Percentiles rank a stretch among this genome's conserved stretches.
phyloP scores from a whole-genome alignment of 495 filamentous ascomycete species.

The Melanomma pulvis-pyrius region DNA sequence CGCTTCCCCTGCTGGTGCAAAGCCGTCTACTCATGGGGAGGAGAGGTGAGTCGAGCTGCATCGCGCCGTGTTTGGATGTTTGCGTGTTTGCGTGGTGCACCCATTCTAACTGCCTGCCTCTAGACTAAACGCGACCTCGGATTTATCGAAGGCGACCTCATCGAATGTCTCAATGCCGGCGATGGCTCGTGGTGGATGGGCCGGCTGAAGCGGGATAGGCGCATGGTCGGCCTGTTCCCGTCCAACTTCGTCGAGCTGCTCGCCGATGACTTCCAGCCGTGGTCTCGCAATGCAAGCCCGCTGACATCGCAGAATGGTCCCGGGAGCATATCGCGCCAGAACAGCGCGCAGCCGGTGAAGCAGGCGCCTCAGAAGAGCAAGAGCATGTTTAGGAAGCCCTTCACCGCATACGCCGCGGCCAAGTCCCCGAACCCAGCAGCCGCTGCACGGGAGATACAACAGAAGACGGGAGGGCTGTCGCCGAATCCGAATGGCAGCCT shows the following conservation, averaged over 20 bases:
- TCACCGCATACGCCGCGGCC: constrained; percentile 62
- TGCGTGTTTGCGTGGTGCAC: not conserved
- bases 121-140: constrained; percentile 89
- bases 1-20: constrained; percentile 96
- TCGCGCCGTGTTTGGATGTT: too few relatives aligned
- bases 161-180: constrained; percentile 96
- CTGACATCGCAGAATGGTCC: constrained; percentile 54
- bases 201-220: constrained; percentile 78
- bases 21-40: constrained; percentile 95
- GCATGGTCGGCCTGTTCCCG: constrained; percentile 88
- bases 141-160: constrained; percentile 95
- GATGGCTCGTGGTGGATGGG: constrained; percentile 99
- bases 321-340: constrained; percentile 54
- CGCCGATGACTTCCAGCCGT: constrained; percentile 77
- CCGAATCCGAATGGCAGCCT: constrained; percentile 42
- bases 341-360: constrained; percentile 42
- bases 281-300: constrained; percentile 76
- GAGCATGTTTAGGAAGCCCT: constrained; percentile 68
- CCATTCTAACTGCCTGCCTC: not conserved
- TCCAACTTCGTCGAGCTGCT: constrained; percentile 96
- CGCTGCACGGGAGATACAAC: constrained; percentile 45
- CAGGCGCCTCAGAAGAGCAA: constrained; percentile 60
- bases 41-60: constrained; percentile 72
- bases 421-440: constrained; percentile 41
- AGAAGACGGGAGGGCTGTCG: constrained; percentile 37